Conservation (phyloP, 2,329 filamentous ascomycete species). For the Hyphodiscus sp. region DNA sequence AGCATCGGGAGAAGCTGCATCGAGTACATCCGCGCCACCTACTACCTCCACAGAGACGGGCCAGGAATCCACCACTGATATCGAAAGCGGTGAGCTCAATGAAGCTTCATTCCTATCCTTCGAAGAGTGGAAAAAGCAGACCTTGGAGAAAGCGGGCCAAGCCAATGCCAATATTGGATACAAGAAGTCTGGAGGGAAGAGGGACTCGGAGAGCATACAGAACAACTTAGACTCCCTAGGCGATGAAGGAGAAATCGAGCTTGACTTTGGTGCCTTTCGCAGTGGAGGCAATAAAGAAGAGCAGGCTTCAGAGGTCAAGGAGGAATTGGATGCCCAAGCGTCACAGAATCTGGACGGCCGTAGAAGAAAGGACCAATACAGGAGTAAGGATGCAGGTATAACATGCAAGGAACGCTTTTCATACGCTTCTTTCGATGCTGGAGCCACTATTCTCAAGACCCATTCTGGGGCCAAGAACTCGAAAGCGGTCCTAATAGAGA, state of each 20-base stretch:
- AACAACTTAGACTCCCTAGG: constrained; percentile 73
- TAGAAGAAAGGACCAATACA: constrained; percentile 33
- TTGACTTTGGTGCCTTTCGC: constrained; percentile 62
- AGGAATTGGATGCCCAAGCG: constrained; percentile 4
- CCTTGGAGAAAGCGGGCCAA: constrained; percentile 79
- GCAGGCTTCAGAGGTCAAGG: constrained; percentile 14
- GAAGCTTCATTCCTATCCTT: constrained; percentile 89
- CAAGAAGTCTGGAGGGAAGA: constrained; percentile 43
- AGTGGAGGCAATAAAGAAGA: constrained; percentile 24
- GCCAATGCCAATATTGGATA: constrained; percentile 61
- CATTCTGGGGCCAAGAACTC: constrained; percentile 81
- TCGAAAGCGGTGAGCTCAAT: constrained; percentile 25
- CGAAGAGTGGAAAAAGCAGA: constrained; percentile 96
- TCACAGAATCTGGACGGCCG: constrained; percentile 26
- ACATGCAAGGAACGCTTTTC: constrained; percentile 98
- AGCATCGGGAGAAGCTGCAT: not conserved
- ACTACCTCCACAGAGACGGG: constrained; percentile 5
- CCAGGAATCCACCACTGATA: constrained; percentile 9
- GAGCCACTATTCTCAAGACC: constrained; percentile 86
- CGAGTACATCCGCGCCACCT: constrained; percentile 1
- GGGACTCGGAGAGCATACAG: constrained; percentile 48
- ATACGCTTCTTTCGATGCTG: constrained; percentile 95
- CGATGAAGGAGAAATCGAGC: constrained; percentile 80
- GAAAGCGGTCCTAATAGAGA: constrained; percentile 85
- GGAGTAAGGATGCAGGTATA: constrained; percentile 89